Conservation (phyloP, 768 basidiomycete genomes). For the Calocera viscosa region DNA sequence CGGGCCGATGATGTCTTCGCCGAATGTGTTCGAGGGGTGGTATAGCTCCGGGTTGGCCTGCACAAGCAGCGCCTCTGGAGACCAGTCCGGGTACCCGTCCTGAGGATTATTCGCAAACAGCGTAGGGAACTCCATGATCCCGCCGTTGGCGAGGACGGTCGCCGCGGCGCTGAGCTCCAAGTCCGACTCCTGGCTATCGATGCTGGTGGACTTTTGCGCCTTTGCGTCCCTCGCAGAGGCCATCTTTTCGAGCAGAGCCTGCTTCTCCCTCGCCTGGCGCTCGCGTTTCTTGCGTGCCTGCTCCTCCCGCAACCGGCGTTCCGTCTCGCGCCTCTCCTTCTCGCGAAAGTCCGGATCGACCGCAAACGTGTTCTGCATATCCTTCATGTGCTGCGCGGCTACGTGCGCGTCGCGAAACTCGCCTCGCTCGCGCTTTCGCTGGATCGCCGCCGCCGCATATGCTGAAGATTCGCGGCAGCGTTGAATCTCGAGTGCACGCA, state of each 20-base stretch:
- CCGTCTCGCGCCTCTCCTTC: background rate
- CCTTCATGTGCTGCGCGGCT: slow-evolving; percentile 39
- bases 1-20: background rate
- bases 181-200: background rate
- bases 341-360: slow-evolving; percentile 47
- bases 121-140: background rate
- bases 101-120: background rate
- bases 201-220: background rate
- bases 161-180: background rate
- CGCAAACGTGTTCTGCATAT: slow-evolving; percentile 85
- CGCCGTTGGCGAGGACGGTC: background rate
- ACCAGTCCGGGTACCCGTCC: slow-evolving; percentile 2
- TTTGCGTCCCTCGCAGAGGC: background rate
- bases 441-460: slow-evolving; percentile 22
- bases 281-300: background rate
- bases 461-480: slow-evolving; percentile 47
- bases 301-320: background rate
- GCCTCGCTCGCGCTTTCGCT: background rate
- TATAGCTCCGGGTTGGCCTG: background rate
- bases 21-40: background rate
- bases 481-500: slow-evolving; percentile 71
- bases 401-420: background rate
- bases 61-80: background rate
- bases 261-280: background rate
- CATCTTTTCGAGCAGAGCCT: background rate